Percentiles rank a stretch among this genome's conserved stretches.
Evolutionary conservation across 148 eudicot species (phyloP).

Genomic region (Diospyros lotus): DNA sequence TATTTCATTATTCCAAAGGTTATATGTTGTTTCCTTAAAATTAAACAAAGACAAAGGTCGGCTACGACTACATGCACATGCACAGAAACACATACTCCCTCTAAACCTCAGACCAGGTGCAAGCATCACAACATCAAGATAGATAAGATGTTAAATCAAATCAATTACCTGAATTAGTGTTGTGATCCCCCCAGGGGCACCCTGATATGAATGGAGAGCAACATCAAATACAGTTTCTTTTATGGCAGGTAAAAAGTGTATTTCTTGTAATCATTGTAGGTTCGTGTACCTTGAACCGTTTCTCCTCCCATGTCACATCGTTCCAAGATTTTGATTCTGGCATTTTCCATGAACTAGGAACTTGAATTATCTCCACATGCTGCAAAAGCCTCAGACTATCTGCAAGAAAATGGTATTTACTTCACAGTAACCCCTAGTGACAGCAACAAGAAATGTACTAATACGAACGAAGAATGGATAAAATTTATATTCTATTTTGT

Average conservation of each 20-base stretch:
- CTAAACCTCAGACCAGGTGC: too few relatives aligned
- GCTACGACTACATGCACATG: too few relatives aligned
- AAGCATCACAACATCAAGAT: too few relatives aligned
- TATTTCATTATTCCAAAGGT: too few relatives aligned
- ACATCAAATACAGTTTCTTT: conserved; percentile 2
- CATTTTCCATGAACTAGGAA: conserved; percentile 50
- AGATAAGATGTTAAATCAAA: not conserved
- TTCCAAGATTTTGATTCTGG: conserved; percentile 52
- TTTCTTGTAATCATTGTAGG: not conserved
- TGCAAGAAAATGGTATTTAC: conserved; percentile 18
- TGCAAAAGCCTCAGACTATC: conserved; percentile 80
- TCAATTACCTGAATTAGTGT: conserved; percentile 55
- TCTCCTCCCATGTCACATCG: conserved; percentile 59
- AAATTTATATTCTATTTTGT: not conserved
- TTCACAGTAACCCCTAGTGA: not conserved
- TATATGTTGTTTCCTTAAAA: too few relatives aligned
- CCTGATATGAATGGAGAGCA: conserved; percentile 33
- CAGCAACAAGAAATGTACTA: not conserved
- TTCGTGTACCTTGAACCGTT: conserved; percentile 48
- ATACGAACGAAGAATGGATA: not conserved
- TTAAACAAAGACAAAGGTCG: too few relatives aligned
- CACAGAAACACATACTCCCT: too few relatives aligned
- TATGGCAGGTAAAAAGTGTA: not conserved
- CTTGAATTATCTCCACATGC: conserved; percentile 73
- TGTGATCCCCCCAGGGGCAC: conserved; percentile 62